Evolutionary conservation across 2,329 filamentous ascomycete species (phyloP).

Genomic region (Arthrobotrys iridis): DNA sequence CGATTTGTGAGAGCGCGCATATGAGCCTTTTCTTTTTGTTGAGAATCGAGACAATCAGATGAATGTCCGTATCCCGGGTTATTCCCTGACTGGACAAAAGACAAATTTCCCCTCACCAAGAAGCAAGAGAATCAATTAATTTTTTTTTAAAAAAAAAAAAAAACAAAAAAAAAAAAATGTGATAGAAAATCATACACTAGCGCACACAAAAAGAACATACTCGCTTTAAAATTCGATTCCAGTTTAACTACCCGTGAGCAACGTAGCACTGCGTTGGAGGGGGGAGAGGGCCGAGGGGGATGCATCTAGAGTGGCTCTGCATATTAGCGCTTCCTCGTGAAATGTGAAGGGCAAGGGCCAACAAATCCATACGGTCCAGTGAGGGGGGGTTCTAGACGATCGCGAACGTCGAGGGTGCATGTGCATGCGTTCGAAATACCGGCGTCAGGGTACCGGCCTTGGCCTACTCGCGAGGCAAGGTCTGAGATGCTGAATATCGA

Average conservation of each 20-base stretch:
- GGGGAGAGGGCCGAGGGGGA: slow-evolving; percentile 13
- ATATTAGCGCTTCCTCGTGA: slow-evolving; percentile 39
- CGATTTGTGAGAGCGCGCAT: background rate
- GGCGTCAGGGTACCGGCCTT: slow-evolving; percentile 24
- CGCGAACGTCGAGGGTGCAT: slow-evolving; percentile 10
- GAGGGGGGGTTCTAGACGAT: slow-evolving; percentile 31
- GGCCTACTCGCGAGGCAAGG: slow-evolving; percentile 19
- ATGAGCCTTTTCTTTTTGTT: background rate
- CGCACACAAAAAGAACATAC: slow-evolving; percentile 14
- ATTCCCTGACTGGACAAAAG: background rate
- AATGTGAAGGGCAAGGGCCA: slow-evolving; percentile 17
- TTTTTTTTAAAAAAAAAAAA: background rate
- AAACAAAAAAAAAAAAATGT: slow-evolving; percentile 23
- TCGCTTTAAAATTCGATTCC: slow-evolving; percentile 13
- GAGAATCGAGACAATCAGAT: slow-evolving; percentile 16
- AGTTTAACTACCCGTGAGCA: background rate
- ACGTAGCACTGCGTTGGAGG: slow-evolving; percentile 15
- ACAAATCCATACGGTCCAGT: slow-evolving; percentile 32
- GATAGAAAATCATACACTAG: slow-evolving; percentile 2
- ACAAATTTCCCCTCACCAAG: background rate
- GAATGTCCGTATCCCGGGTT: background rate
- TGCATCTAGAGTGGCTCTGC: slow-evolving; percentile 44
- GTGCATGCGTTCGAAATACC: slow-evolving; percentile 29
- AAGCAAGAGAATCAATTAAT: background rate
- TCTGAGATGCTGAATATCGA: slow-evolving; percentile 4